These are phyloP conservation scores for Lecanicillium sp. DNA, from an alignment of 2,329 filamentous ascomycete genomes.

Conservation along the genomic window DNA sequence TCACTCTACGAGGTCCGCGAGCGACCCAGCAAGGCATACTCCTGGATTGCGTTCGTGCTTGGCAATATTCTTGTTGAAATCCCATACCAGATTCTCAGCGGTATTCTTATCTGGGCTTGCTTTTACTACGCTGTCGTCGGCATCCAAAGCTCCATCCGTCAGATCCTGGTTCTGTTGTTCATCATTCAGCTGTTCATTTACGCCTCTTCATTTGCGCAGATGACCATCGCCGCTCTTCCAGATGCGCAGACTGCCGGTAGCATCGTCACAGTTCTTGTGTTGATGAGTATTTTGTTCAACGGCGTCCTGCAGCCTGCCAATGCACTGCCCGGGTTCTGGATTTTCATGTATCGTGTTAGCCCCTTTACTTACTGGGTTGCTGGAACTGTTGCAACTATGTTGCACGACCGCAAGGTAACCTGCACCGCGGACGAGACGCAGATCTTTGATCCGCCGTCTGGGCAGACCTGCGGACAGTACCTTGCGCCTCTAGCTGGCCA, in stretches of 20 bases:
- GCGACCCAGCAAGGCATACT: constrained; percentile 67
- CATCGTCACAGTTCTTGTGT: constrained; percentile 53
- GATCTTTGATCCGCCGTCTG: constrained; percentile 57
- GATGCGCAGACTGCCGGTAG: constrained; percentile 62
- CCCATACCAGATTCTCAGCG: constrained; percentile 62
- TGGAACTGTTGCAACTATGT: constrained; percentile 60
- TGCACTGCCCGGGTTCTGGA: constrained; percentile 65
- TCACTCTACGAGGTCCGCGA: constrained; percentile 73
- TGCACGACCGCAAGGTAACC: constrained; percentile 46
- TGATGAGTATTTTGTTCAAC: constrained; percentile 55
- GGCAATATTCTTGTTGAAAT: constrained; percentile 68
- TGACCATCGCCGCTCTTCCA: constrained; percentile 65
- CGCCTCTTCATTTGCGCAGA: constrained; percentile 65
- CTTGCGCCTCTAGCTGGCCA: constrained; percentile 48
- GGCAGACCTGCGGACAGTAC: constrained; percentile 59
- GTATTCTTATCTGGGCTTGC: constrained; percentile 55
- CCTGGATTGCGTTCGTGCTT: constrained; percentile 67
- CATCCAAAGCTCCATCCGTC: constrained; percentile 44
- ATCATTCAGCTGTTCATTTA: constrained; percentile 64
- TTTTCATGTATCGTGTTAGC: constrained; percentile 66
- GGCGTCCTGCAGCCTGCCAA: constrained; percentile 55
- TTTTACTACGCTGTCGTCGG: constrained; percentile 64
- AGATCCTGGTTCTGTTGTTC: constrained; percentile 60
- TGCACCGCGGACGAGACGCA: constrained; percentile 54
- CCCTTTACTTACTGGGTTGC: constrained; percentile 65